phyloP scores from a whole-genome alignment of 225 moss, liverwort and hornwort genomes.

The Neckera pumila region DNA sequence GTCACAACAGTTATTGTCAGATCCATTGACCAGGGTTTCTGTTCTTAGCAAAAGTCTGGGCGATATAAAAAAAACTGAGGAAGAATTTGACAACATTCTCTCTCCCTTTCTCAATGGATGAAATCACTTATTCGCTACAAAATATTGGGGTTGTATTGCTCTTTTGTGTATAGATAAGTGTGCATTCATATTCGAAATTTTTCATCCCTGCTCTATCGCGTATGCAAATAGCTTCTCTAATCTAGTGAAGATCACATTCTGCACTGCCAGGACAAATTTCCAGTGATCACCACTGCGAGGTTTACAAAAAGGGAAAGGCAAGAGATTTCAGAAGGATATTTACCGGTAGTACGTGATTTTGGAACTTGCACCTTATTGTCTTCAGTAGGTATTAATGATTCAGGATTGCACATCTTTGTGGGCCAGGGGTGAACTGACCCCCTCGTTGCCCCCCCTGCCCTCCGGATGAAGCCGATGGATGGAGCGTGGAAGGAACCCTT shows the following conservation, averaged over 20 bases:
- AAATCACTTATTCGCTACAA: no score
- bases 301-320: no score
- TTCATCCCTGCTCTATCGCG: neutral
- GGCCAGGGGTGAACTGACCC: no score
- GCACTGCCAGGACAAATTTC: neutral
- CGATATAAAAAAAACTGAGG: neutral
- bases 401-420: no score
- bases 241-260: neutral
- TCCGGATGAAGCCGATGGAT: no score
- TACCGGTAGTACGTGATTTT: neutral
- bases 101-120: neutral
- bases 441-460: no score
- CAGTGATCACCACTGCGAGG: neutral
- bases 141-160: no score
- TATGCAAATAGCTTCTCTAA: neutral
- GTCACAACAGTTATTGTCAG: neutral
- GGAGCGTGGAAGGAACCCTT: no score
- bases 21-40: neutral
- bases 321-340: neutral
- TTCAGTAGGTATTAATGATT: neutral
- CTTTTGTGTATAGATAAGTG: no score
- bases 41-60: no score
- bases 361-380: neutral
- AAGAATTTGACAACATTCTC: neutral
- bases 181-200: neutral